Base-by-base conservation (phyloP, 2,329 filamentous ascomycete genomes). In the Colletotrichum sp. region DNA sequence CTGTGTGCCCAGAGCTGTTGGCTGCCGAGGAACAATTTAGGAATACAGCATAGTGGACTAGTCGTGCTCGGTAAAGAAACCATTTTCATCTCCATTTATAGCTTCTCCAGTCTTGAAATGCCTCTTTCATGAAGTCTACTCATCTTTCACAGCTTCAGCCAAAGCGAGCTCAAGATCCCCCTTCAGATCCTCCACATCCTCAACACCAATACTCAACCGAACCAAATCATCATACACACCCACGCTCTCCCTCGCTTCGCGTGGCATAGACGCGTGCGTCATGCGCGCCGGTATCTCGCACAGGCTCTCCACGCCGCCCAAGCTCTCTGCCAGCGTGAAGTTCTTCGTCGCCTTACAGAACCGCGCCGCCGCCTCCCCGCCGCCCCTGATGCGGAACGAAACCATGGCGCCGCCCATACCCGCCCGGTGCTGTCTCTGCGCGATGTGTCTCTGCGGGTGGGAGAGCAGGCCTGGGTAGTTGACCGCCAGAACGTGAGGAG, bases 281-380 rank as follows among this genome's bases (percentile, higher is more conserved):
- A 44, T 44, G 36, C 16, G 36, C 36, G 36, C 36, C 36, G 36
- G 36, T 44, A 44, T 44, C 36, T 44, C 36, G 5, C 36, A 44
- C 0, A 44, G 8, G 16, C 36, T n/a, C 2, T 44, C 36, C 36
- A 44, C 36, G 5, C 36, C 36, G 2, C 36, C 36, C 36, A 44
- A 18, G 36, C 36, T 44, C 36, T 44, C 36, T 16, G 36, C 36
- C 36, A 44, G 36, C 36, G 36, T 10, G 36, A 44, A n/a, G 36
- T 44, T n/a, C 36, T 5, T 44, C 36, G 36, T 44, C 36, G 36
- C 36, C 36, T 44, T 44, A n/a, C 36, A 44, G 5, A 44, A 44
- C 16, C 36, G 8, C 16, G 36, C 16, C 36, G 36, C 16, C 0
- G 16, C 36, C 0, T 44, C 16, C 0, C 16, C 36, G 16, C 36